Evolutionary conservation across 2,329 filamentous ascomycete genomes (phyloP).

Genomic region (Elsinoe perseae): DNA sequence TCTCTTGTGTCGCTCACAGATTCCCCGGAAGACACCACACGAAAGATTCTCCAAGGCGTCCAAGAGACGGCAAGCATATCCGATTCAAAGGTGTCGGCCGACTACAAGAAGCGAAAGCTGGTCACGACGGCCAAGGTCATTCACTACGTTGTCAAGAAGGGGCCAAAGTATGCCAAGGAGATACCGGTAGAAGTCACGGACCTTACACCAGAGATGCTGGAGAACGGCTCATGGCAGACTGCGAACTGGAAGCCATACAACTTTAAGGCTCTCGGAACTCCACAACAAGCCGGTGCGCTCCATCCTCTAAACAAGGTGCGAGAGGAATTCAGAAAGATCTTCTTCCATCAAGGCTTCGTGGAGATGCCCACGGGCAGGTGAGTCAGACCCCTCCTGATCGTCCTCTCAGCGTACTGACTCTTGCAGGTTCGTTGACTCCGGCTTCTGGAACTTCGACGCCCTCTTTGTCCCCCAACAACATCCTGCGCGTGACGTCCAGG

Average conservation of each 20-base stretch:
- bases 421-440: slow-evolving; percentile 76
- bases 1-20: slow-evolving; percentile 51
- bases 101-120: slow-evolving; percentile 88
- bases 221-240: slow-evolving; percentile 82
- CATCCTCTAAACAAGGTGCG: slow-evolving; percentile 80
- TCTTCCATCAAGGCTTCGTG: slow-evolving; percentile 98
- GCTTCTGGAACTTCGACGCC: slow-evolving; percentile 98
- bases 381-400: slow-evolving; percentile 17
- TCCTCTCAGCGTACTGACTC: neutral
- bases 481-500: slow-evolving; percentile 91
- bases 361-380: slow-evolving; percentile 90
- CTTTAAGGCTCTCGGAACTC: slow-evolving; percentile 63
- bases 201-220: slow-evolving; percentile 86
- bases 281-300: slow-evolving; percentile 45
- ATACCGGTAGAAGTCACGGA: slow-evolving; percentile 92
- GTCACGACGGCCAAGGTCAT: slow-evolving; percentile 77
- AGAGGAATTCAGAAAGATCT: slow-evolving; percentile 91
- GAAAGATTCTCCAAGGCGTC: slow-evolving; percentile 66
- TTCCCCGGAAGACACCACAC: slow-evolving; percentile 71
- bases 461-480: slow-evolving; percentile 97
- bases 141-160: slow-evolving; percentile 76
- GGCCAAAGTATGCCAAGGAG: slow-evolving; percentile 77
- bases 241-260: slow-evolving; percentile 81
- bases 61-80: slow-evolving; percentile 59
- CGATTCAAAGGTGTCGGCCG: slow-evolving; percentile 67